These are phyloP conservation scores for Syncephalastrum monosporum DNA, from an alignment of 371 early-diverging fungal species.

Conservation along the genomic window DNA sequence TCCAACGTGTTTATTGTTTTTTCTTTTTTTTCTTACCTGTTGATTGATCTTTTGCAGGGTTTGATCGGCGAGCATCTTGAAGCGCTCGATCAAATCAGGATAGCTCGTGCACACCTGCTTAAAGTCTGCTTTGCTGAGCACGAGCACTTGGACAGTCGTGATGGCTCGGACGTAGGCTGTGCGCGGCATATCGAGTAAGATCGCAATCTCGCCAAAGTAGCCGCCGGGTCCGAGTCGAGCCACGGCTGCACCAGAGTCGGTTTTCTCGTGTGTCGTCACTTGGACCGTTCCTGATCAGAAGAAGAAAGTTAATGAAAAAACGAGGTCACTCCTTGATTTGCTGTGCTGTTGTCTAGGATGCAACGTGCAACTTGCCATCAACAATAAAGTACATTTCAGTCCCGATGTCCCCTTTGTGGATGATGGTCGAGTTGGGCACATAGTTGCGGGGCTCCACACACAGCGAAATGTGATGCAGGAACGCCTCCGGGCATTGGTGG, in stretches of 20 bases:
- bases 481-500: constrained; percentile 49
- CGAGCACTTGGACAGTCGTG: constrained; percentile 52
- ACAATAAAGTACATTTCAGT: constrained; percentile 81
- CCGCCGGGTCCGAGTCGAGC: constrained; percentile 49
- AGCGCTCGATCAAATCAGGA: constrained; percentile 30
- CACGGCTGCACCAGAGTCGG: constrained; percentile 15
- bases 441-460: constrained; percentile 52
- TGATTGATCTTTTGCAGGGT: constrained; percentile 14
- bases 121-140: constrained; percentile 46
- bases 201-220: constrained; percentile 78
- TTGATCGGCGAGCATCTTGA: constrained; percentile 30
- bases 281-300: constrained; percentile 32
- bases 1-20: no score
- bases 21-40: constrained; percentile 19
- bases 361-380: constrained; percentile 50
- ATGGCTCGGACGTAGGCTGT: constrained; percentile 77
- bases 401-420: constrained; percentile 71
- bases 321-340: not conserved
- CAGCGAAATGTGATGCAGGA: constrained; percentile 51
- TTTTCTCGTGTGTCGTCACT: constrained; percentile 17
- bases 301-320: not conserved
- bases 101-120: constrained; percentile 44
- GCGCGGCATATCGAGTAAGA: constrained; percentile 75
- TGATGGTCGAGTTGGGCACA: constrained; percentile 45
- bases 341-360: constrained; percentile 9